Base-by-base conservation (phyloP, 768 basidiomycete genomes). In the Lactifluus echinatus region DNA sequence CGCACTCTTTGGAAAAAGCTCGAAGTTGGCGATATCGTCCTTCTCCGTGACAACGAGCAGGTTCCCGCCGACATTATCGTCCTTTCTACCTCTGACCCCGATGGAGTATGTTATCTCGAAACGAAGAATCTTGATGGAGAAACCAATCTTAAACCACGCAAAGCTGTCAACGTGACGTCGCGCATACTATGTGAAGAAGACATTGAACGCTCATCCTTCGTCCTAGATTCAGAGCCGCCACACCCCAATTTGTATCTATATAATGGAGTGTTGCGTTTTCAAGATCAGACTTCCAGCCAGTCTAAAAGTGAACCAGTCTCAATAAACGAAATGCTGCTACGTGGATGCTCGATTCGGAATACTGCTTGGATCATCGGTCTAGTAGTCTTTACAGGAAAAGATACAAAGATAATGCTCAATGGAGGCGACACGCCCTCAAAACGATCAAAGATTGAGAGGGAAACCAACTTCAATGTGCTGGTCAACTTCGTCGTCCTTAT, bases 81-180 rank as follows among this genome's bases (percentile, higher is more conserved):
- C 0, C 79, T 97, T 6, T 84, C 92, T 8, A 94, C 94, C 0
- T 93, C 91, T 8, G 92, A 96, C 70, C 73, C 89, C 2, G 93
- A 96, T 61, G 87, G 90, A 11, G 74, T 93, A 71, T 96, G 94
- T 70, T 99, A 93, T 66, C 77, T 98, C 52, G 95, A 98, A 76
- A 98, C 95, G 44, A 98, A 98, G 79, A 97, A 98, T 67, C 72
- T 98, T 53, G 95, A 98, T 64, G 95, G 95, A 2, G 95, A 98
- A 73, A 97, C 95, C 45, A 98, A 98, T 69, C 74, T 98, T 65
- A 99, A 99, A 72, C 83, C 85, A 6, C 81, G 95, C 21, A 82
- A 77, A 67, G 80, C 89, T 7, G 70, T 93, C 50, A 82, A 76
- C 47, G 89, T 87, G 1, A 95, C 94, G 0, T 77, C 85, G 21